A percentile compares a stretch with the other conserved stretches of the same genome.
Conservation (phyloP, 2,329 filamentous ascomycete species). For the Stachybotrys elegans region DNA sequence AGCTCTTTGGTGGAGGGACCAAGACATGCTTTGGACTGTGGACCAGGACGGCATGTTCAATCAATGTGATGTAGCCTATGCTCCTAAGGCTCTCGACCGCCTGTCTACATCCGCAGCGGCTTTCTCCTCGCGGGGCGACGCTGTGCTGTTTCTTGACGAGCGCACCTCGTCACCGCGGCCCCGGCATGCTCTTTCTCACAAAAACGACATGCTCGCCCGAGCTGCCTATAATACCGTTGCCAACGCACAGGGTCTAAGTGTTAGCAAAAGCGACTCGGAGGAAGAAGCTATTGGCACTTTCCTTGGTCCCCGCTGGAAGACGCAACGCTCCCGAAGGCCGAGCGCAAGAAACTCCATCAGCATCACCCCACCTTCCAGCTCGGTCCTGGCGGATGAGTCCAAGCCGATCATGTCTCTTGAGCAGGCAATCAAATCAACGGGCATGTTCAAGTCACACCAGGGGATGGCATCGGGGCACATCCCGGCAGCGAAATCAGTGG, state of each 20-base stretch:
- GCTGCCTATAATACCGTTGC: constrained; percentile 45
- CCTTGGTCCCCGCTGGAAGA: constrained; percentile 40
- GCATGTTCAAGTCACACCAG: constrained; percentile 54
- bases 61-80: constrained; percentile 62
- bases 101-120: constrained; percentile 56
- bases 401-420: constrained; percentile 48
- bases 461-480: constrained; percentile 57
- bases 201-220: constrained; percentile 28
- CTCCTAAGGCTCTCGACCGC: constrained; percentile 57
- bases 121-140: constrained; percentile 55
- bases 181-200: constrained; percentile 31
- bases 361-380: constrained; percentile 48
- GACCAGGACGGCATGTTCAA: constrained; percentile 57
- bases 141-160: constrained; percentile 58
- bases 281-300: constrained; percentile 60
- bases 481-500: constrained; percentile 44
- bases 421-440: constrained; percentile 53
- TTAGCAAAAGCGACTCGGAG: constrained; percentile 60
- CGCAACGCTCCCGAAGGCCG: constrained; percentile 34
- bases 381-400: constrained; percentile 22
- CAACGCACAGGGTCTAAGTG: constrained; percentile 44
- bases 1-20: constrained; percentile 57
- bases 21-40: constrained; percentile 62
- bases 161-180: constrained; percentile 38
- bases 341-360: constrained; percentile 42